Evolutionary conservation across 148 eudicot genomes (phyloP).

Genomic region (Fagopyrum tataricum): DNA sequence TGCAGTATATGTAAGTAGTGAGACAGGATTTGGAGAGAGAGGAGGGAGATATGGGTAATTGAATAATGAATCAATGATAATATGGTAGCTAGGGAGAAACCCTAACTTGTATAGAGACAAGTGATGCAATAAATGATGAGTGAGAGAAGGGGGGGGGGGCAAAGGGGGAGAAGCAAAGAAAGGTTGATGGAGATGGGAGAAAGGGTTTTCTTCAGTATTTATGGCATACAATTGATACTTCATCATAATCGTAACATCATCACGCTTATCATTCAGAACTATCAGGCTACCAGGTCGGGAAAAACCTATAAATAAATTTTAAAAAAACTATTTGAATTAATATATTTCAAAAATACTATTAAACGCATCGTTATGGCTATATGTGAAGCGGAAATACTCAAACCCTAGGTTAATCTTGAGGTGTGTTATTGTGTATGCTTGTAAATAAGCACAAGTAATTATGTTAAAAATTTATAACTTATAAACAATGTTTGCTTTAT

Average conservation of each 20-base stretch:
- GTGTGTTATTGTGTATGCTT: too few species aligned
- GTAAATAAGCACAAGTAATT: too few species aligned
- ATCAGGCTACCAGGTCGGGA: neutral
- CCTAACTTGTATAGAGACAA: neutral
- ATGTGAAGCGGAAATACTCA: too few species aligned
- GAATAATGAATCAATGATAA: neutral
- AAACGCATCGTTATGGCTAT: too few species aligned
- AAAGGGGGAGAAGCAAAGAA: constrained; percentile 10
- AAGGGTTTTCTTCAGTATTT: neutral
- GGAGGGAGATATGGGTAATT: neutral
- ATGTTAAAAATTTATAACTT: too few species aligned
- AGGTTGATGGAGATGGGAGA: neutral
- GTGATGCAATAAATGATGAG: neutral
- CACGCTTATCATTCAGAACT: neutral
- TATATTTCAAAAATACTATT: neutral
- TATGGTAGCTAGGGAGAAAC: neutral
- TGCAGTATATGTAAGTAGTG: neutral
- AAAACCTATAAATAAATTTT: neutral
- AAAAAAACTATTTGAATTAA: neutral
- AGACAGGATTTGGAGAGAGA: neutral
- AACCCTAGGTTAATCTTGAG: too few species aligned
- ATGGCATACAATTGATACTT: neutral
- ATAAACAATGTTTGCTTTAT: too few species aligned
- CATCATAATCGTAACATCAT: neutral
- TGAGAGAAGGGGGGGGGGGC: constrained; percentile 15